Base-by-base conservation (phyloP, 139 green algal species). In the Haematococcus sp. region DNA sequence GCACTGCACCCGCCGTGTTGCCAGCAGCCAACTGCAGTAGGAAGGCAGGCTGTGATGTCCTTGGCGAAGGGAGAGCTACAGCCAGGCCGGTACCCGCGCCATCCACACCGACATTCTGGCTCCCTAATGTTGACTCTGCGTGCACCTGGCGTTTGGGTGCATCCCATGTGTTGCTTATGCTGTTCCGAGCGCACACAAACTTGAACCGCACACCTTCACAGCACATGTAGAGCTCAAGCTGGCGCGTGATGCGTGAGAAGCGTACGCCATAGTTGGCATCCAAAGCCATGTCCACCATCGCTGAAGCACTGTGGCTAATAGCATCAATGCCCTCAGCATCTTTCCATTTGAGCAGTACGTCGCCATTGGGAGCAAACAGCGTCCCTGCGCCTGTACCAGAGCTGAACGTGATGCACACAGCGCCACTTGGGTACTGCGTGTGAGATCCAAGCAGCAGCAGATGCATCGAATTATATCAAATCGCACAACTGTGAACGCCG, bases 381-480 rank as follows among this genome's bases (percentile, higher is more conserved):
- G 65, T 79, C 63, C 74, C 74, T 74, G 73, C 31, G 44, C 15
- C 75, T 7, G 46, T 68, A 0, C 46, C 23, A 0, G 25, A 4
- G 49, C 33, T 76, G 68, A 72, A 76, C 34, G 71, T 60, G 4
- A 81, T 44, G 55, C 60, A 66, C 3, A 80, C 52, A 17, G 49
- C 56, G 1, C 77, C 77, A 32, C 35, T 74, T 5, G 77, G 77
- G 74, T 79, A 83, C 72, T 83, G 77, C 72, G 11, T 19, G 40
- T 49, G 40, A 49, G 11, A 49, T 49, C 40, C 40, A 49, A n/a
- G n/a, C n/a, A n/a, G n/a, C n/a, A n/a, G n/a, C n/a, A n/a, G n/a
- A n/a, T n/a, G n/a, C n/a, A n/a, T n/a, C n/a, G n/a, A n/a, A n/a
- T n/a, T n/a, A n/a, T n/a, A n/a, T n/a, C n/a, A n/a, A n/a, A n/a